Conservation (phyloP, 192 early-diverging fungal genomes). For the Haplosporangium gracile region DNA sequence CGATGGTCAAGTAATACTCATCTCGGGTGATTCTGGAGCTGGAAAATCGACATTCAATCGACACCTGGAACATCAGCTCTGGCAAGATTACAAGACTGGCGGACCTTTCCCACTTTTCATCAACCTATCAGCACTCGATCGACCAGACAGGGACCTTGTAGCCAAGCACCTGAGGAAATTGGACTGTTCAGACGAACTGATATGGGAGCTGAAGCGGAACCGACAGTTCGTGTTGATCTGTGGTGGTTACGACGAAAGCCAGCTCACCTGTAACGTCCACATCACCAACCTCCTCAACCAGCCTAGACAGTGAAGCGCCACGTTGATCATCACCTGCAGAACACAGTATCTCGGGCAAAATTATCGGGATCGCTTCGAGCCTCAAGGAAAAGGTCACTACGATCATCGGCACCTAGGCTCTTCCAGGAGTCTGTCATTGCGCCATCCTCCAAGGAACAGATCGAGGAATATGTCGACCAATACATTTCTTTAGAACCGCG, state of each 20-base stretch:
- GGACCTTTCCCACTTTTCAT: background rate
- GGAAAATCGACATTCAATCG: constrained; percentile 3
- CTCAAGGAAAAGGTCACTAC: background rate
- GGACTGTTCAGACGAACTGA: background rate
- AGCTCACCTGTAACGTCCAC: background rate
- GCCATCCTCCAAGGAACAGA: constrained; percentile 16
- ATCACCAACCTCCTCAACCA: constrained; percentile 14
- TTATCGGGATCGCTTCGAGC: constrained; percentile 23
- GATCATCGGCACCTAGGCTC: background rate
- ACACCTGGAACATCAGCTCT: background rate
- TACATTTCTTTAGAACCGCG: constrained; percentile 4
- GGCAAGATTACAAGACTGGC: background rate
- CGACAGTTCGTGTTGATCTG: background rate
- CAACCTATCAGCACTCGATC: background rate
- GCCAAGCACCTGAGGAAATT: background rate
- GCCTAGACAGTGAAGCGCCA: constrained; percentile 9
- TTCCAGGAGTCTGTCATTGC: constrained; percentile 26
- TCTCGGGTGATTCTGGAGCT: background rate
- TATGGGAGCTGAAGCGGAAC: background rate
- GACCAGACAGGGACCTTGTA: background rate
- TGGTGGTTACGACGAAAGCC: constrained; percentile 1
- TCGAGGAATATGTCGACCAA: background rate
- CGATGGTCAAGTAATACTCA: background rate
- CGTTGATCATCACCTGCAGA: constrained; percentile 18
- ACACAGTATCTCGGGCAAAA: constrained; percentile 21